Evolutionary conservation across 2,329 filamentous ascomycete species (phyloP).

Genomic region (Volutella citrinella): DNA sequence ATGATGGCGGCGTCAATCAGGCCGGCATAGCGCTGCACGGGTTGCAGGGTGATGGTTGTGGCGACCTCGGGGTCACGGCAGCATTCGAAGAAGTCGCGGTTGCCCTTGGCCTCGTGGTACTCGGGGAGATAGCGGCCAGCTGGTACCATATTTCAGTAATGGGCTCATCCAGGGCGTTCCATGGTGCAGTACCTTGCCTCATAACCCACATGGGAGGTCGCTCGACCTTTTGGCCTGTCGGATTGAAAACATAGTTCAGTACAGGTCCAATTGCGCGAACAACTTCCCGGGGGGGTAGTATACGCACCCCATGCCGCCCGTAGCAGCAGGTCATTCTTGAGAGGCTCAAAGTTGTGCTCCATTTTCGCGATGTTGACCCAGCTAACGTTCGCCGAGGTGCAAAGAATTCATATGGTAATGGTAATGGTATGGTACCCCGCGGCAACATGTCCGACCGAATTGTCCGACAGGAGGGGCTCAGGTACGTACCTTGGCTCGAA

Average conservation of each 20-base stretch:
- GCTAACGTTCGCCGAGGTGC: conserved; percentile 2
- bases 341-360: conserved; percentile 70
- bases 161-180: conserved; percentile 2
- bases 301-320: conserved; percentile 80
- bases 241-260: no score
- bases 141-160: conserved; percentile 33
- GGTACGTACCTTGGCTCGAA: not conserved
- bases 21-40: conserved; percentile 84
- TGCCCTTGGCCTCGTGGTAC: conserved; percentile 92
- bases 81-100: conserved; percentile 94
- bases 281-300: not conserved
- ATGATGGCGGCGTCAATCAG: conserved; percentile 97
- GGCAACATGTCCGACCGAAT: not conserved
- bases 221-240: conserved; percentile 84
- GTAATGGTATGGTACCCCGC: no score
- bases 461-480: not conserved
- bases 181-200: conserved; percentile 75
- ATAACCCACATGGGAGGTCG: conserved; percentile 98
- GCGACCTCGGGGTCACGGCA: conserved; percentile 91
- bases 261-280: no score
- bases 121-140: conserved; percentile 96
- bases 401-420: conserved; percentile 8
- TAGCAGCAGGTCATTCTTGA: conserved; percentile 91
- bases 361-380: conserved; percentile 41
- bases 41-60: conserved; percentile 90